Percentiles rank a stretch among this genome's conserved stretches.
Evolutionary conservation across 768 basidiomycete species (phyloP).

Genomic region (Lactifluus volemus): DNA sequence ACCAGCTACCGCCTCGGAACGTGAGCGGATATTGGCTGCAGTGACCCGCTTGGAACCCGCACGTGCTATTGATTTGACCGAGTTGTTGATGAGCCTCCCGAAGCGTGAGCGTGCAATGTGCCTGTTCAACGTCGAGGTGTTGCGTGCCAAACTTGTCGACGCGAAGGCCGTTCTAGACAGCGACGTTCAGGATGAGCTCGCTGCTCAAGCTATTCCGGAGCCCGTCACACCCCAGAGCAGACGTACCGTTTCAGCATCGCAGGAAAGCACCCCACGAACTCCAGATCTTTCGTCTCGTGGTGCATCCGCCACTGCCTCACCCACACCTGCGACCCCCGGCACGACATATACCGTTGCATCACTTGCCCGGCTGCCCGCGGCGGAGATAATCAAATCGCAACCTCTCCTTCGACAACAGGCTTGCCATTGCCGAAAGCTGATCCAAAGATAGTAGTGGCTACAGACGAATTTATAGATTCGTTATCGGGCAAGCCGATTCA

Average conservation of each 20-base stretch:
- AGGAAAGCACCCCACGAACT: constrained; percentile 54
- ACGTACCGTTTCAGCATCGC: constrained; percentile 26
- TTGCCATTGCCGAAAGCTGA: constrained; percentile 22
- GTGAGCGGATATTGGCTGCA: constrained; percentile 63
- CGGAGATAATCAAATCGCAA: constrained; percentile 66
- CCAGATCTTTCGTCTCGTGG: constrained; percentile 71
- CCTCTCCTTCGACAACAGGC: constrained; percentile 36
- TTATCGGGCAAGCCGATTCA: constrained; percentile 61
- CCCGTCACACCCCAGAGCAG: constrained; percentile 57
- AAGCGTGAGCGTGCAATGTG: constrained; percentile 89
- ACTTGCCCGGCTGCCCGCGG: constrained; percentile 65
- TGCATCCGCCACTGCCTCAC: constrained; percentile 63
- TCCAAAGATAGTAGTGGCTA: constrained; percentile 34
- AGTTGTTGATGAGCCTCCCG: constrained; percentile 75
- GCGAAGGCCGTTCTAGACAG: constrained; percentile 77
- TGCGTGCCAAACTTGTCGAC: constrained; percentile 69
- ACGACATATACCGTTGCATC: constrained; percentile 55
- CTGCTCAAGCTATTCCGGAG: constrained; percentile 27
- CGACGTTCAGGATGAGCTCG: constrained; percentile 42
- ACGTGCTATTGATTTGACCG: constrained; percentile 57
- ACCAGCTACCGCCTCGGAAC: constrained; percentile 47
- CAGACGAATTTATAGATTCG: constrained; percentile 60
- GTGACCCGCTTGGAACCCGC: constrained; percentile 54
- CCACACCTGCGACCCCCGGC: constrained; percentile 54
- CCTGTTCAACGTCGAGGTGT: constrained; percentile 76